Conservation (phyloP, 2,329 filamentous ascomycete species). For the Hyphodiscus sp. region DNA sequence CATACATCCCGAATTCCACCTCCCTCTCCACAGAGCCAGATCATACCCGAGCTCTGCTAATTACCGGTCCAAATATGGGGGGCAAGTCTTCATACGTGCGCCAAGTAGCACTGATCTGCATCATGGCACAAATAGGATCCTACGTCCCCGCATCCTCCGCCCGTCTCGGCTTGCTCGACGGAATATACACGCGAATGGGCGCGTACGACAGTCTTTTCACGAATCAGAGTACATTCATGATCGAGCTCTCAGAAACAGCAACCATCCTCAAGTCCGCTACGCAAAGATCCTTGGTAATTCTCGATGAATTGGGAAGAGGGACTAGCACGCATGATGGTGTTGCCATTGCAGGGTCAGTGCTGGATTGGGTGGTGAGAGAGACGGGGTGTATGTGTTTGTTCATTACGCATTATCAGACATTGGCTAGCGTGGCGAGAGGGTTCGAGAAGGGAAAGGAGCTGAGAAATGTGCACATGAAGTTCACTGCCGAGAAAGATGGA, state of each 20-base stretch:
- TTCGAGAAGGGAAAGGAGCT: constrained; percentile 57
- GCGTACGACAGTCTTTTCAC: constrained; percentile 94
- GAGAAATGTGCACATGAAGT: constrained; percentile 91
- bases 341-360: constrained; percentile 87
- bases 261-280: constrained; percentile 88
- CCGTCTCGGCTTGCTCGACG: constrained; percentile 75
- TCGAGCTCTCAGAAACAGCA: constrained; percentile 88
- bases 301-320: constrained; percentile 90
- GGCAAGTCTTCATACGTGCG: constrained; percentile 98
- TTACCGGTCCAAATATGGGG: constrained; percentile 98
- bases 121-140: constrained; percentile 91
- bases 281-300: constrained; percentile 75
- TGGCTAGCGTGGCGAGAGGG: constrained; percentile 63
- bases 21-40: constrained; percentile 58
- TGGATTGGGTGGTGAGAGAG: constrained; percentile 74
- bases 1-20: constrained; percentile 88
- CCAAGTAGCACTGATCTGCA: constrained; percentile 80
- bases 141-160: constrained; percentile 80
- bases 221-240: constrained; percentile 96
- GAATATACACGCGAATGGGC: constrained; percentile 90
- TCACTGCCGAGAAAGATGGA: constrained; percentile 41
- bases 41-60: constrained; percentile 53
- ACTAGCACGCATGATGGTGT: constrained; percentile 95
- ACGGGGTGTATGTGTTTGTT: constrained; percentile 78
- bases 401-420: constrained; percentile 94